These are phyloP conservation scores for Hyaloraphidium curvatum DNA, from an alignment of 192 early-diverging fungal species.

Conservation along the genomic window DNA sequence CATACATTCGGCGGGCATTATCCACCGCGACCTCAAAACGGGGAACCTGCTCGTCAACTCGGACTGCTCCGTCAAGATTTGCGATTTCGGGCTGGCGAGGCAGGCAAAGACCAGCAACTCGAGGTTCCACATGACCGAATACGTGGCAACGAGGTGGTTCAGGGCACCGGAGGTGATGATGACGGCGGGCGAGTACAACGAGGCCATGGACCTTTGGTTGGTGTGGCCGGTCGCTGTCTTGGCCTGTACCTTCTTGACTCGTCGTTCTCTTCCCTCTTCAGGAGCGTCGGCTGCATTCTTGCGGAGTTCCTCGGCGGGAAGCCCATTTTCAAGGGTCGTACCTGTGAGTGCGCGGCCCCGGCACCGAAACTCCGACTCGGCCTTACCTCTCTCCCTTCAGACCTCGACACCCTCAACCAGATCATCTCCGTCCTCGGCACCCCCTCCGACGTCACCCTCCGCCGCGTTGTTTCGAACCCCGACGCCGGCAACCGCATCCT, in stretches of 20 bases:
- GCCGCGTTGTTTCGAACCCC: conserved; percentile 35
- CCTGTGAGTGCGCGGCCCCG: conserved; percentile 36
- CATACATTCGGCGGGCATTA: conserved; percentile 41
- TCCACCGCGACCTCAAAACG: conserved; percentile 53
- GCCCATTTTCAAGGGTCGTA: conserved; percentile 87
- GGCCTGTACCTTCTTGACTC: no score
- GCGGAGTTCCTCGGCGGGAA: conserved; percentile 87
- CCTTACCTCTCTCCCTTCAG: conserved; percentile 21
- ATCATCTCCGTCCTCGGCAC: conserved; percentile 88
- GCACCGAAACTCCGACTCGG: background rate
- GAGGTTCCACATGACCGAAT: conserved; percentile 57
- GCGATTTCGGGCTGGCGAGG: conserved; percentile 27
- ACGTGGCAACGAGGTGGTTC: conserved; percentile 99
- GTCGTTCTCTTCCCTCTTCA: no score
- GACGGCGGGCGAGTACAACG: background rate
- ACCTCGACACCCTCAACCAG: conserved; percentile 76
- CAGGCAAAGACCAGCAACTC: conserved; percentile 8
- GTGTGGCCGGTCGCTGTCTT: no score
- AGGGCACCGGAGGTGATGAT: conserved; percentile 91
- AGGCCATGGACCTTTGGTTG: background rate
- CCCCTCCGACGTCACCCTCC: conserved; percentile 66
- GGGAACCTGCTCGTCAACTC: conserved; percentile 42
- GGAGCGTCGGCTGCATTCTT: conserved; percentile 96
- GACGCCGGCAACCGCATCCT: conserved; percentile 21
- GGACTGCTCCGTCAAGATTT: conserved; percentile 30